Conservation (phyloP, 306 rosid species). For the Inga leiocalycina region DNA sequence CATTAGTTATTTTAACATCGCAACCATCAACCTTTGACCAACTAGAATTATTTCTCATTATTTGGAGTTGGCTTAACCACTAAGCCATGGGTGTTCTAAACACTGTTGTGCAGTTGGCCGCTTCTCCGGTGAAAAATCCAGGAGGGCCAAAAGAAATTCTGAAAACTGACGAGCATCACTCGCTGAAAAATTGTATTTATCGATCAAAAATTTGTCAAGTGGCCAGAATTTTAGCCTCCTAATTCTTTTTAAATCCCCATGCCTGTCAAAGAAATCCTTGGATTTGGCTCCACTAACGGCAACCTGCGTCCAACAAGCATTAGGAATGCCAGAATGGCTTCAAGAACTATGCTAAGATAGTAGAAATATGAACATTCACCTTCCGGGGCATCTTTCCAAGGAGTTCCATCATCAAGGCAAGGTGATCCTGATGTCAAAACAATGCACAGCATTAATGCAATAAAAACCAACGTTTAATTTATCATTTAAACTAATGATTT, state of each 20-base stretch:
- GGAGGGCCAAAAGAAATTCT: conserved; percentile 70
- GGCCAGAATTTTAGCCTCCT: conserved; percentile 90
- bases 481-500: conserved; percentile 15
- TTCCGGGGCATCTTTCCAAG: conserved; percentile 95
- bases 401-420: conserved; percentile 98
- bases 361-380: conserved; percentile 43
- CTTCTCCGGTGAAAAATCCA: conserved; percentile 87
- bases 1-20: conserved; percentile 53
- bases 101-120: conserved; percentile 93
- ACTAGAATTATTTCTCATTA: conserved; percentile 42
- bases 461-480: conserved; percentile 9
- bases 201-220: conserved; percentile 68
- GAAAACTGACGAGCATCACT: conserved; percentile 71
- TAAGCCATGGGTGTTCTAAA: conserved; percentile 86
- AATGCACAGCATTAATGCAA: conserved; percentile 19
- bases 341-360: conserved; percentile 7
- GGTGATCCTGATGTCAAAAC: conserved; percentile 84
- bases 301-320: conserved; percentile 51
- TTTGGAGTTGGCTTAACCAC: conserved; percentile 35
- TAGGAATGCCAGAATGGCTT: conserved; percentile 31
- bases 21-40: conserved; percentile 60
- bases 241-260: conserved; percentile 92
- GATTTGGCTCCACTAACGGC: conserved; percentile 76
- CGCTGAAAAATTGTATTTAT: conserved; percentile 73
- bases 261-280: conserved; percentile 87